Evolutionary conservation across 768 basidiomycete species (phyloP), one percentile per base, ranked within the genome.

Genomic region (Lyophyllum atratum): DNA sequence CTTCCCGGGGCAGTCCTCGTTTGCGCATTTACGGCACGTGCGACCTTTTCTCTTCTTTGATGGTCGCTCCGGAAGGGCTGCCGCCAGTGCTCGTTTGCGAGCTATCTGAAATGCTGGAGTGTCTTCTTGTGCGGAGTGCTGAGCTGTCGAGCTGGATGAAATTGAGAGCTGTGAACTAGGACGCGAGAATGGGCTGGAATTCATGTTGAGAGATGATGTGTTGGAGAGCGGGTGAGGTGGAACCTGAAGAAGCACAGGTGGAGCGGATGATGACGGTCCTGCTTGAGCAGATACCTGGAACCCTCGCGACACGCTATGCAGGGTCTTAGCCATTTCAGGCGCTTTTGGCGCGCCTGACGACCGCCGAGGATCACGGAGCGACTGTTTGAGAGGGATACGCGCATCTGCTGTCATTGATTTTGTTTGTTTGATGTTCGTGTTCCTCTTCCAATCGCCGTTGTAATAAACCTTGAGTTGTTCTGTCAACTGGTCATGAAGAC

Each of bases 361-460:
- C 42, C 52, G 24, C 22, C 26, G 40, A 29, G 52, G 39, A 33
- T 52, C 42, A 29, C 39, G 24, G 12, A 52, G 39, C 3, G 25
- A 14, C 3, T 15, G 6, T 17, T 44, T 52, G 25, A 52, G 10
- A 21, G 52, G 52, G 3, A 43, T 6, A n/a, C 40, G 42, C 4
- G 28, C 26, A 19, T 33, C 42, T n/a, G 52, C 52, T 21, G 43
- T 54, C 43, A 54, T 54, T 34, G 52, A 40, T 21, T 44, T 54
- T 2, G 52, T 54, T 12, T 54, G 43, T 26, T 46, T 54, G 28
- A 45, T 54, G 44, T 54, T 54, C 5, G 19, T 46, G 44, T 34
- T 54, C 42, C 12, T 46, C 29, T 54, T 54, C 52, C 43, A 54
- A 26, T 45, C 52, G 15, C 52, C 52, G 26, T 54, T 54, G n/a